phyloP scores from a whole-genome alignment of 2,329 filamentous ascomycete species.

The Trichoderma atroviride region DNA sequence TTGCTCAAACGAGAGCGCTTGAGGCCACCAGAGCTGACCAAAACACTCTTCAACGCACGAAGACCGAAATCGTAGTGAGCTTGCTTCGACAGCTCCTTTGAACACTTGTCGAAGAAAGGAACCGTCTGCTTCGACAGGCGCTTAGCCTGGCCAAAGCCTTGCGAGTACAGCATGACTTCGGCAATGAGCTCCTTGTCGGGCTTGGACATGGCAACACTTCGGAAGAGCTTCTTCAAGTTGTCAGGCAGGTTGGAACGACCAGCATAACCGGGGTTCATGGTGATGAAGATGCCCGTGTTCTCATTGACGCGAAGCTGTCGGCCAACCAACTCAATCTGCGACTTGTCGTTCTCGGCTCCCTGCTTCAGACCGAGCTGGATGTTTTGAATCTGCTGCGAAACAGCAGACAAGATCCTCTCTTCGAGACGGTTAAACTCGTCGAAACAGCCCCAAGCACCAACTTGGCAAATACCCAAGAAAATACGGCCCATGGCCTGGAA shows the following conservation, averaged over 20 bases:
- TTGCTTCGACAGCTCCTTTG: slow-evolving; percentile 82
- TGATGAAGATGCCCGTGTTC: slow-evolving; percentile 99
- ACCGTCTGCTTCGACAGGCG: slow-evolving; percentile 92
- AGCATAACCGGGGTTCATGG: slow-evolving; percentile 99
- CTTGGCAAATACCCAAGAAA: slow-evolving; percentile 98
- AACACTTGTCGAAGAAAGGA: slow-evolving; percentile 95
- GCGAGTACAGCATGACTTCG: slow-evolving; percentile 99
- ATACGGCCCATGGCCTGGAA: slow-evolving; percentile 99
- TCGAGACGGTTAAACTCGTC: slow-evolving; percentile 99
- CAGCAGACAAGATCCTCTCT: slow-evolving; percentile 94
- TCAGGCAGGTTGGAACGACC: slow-evolving; percentile 97
- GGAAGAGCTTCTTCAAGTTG: slow-evolving; percentile 99
- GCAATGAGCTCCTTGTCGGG: slow-evolving; percentile 99
- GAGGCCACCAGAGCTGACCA: slow-evolving; percentile 94
- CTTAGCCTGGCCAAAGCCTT: slow-evolving; percentile 97
- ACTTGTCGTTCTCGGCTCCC: slow-evolving; percentile 75
- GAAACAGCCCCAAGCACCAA: slow-evolving; percentile 99
- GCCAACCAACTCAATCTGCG: slow-evolving; percentile 92
- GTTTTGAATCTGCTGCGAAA: slow-evolving; percentile 99
- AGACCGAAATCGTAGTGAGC: slow-evolving; percentile 99
- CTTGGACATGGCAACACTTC: slow-evolving; percentile 99
- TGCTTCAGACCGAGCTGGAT: slow-evolving; percentile 95
- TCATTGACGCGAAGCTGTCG: slow-evolving; percentile 85
- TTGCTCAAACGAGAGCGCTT: slow-evolving; percentile 78
- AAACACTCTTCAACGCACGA: slow-evolving; percentile 95